phyloP scores from a whole-genome alignment of 148 eudicot species.

The Fallopia convolvulus region DNA sequence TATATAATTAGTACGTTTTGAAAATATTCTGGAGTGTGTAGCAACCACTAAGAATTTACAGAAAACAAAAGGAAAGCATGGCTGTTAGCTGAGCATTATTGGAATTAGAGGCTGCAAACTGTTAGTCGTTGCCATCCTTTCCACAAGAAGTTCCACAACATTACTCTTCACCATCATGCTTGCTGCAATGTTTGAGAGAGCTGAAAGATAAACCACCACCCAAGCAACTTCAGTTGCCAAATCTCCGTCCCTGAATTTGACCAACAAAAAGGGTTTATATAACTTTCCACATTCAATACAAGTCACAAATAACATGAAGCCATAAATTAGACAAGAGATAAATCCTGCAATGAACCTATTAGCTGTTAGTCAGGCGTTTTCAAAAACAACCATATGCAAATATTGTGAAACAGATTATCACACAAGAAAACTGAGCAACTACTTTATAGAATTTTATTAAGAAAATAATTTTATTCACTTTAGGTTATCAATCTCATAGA shows the following conservation, averaged over 20 bases:
- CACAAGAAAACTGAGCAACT: too few relatives aligned
- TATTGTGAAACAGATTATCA: too few relatives aligned
- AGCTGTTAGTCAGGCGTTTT: not conserved
- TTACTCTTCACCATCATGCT: constrained; percentile 63
- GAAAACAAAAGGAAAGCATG: not conserved
- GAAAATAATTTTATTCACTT: too few relatives aligned
- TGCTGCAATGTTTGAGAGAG: constrained; percentile 76
- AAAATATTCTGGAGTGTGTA: not conserved
- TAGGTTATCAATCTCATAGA: too few relatives aligned
- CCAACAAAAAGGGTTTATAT: constrained; percentile 8
- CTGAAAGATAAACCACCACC: constrained; percentile 93
- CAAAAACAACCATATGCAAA: too few relatives aligned
- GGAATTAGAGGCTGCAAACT: constrained; percentile 88
- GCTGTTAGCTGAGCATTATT: constrained; percentile 30
- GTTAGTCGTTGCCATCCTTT: constrained; percentile 59
- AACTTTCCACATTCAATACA: not conserved
- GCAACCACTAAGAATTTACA: not conserved
- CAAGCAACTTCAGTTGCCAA: constrained; percentile 97
- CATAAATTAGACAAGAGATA: not conserved
- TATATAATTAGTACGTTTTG: not conserved
- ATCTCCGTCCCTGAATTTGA: constrained; percentile 76
- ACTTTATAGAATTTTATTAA: too few relatives aligned
- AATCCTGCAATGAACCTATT: not conserved
- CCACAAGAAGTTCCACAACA: constrained; percentile 74
- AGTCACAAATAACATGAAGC: not conserved